Evolutionary conservation across 345 rosid genomes (phyloP).

Genomic region (Fremontodendron californicum): DNA sequence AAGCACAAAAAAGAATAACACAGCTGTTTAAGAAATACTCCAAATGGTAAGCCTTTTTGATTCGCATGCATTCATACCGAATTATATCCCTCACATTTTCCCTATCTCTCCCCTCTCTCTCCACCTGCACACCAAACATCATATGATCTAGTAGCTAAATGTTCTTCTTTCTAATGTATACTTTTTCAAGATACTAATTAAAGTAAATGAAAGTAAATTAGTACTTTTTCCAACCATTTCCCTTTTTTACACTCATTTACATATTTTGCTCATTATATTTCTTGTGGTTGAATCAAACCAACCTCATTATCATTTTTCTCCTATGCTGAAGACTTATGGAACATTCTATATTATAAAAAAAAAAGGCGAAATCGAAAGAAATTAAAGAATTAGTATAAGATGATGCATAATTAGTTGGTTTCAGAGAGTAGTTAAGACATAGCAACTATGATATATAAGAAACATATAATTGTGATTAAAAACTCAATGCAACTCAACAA

Average conservation of each 20-base stretch:
- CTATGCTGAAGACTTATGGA: background rate
- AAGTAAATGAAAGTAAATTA: background rate
- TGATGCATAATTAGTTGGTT: background rate
- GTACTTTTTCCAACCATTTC: background rate
- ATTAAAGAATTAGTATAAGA: background rate
- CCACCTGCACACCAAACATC: background rate
- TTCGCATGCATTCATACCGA: background rate
- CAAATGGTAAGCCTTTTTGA: conserved; percentile 5
- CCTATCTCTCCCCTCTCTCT: background rate
- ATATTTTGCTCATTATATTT: background rate
- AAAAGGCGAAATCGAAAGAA: background rate
- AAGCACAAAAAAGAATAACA: background rate
- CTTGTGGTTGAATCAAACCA: background rate
- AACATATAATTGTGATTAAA: background rate
- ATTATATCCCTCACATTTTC: background rate
- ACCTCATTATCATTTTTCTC: background rate
- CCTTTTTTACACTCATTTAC: background rate
- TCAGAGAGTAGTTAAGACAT: background rate
- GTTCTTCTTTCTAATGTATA: background rate
- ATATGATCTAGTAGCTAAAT: background rate
- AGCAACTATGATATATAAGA: background rate
- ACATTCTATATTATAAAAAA: background rate
- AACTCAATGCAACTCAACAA: conserved; percentile 4
- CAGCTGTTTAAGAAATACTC: conserved; percentile 14
- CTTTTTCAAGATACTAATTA: background rate